Base-by-base conservation (phyloP, 441 rosid genomes). In the Adansonia grandidieri region DNA sequence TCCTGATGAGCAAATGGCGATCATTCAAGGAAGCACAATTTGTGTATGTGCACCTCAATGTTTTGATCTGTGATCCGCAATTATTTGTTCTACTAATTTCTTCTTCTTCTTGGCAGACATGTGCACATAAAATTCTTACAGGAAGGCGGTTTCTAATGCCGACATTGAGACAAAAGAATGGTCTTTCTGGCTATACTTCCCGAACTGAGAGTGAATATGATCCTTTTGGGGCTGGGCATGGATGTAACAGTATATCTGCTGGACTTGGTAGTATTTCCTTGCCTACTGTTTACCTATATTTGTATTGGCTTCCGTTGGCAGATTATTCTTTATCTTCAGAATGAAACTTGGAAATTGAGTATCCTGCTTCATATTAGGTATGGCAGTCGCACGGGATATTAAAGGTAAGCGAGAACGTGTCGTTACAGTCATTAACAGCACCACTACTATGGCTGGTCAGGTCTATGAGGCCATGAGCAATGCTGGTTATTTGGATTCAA, bases 391-490 rank as follows among this genome's bases (percentile, higher is more conserved):
- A 53, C 92, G 99, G 54, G 99, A 95, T 91, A 84, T 92, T 50
- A 91, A 90, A 83, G 95, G 98, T 77, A 93, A 90, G 85, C 89
- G 87, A 24, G 96, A 93, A 65, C 88, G 89, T 50, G 82, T 92
- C 28, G 91, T 93, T 20, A 85, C 94, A 19, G 91, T 95, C 79
- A 95, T 95, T 28, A 87, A 93, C 87, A 93, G 89, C 77, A 90
- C 81, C 77, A 87, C 97, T 80, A 89, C 94, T 20, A 86, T 91
- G 88, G 92, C 98, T 6, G 99, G 99, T 79, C 99, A 93, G 90
- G 92, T 89, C 60, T 95, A 91, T 70, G 99, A 95, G 85, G 96
- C 99, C 51, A 95, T 95, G 97, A 84, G 93, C 85, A 95, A 91
- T 86, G 94, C 97, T 6, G 98, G 99, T 71, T 92, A 93, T 84